These are phyloP conservation scores for Rhododendron mucronatum DNA, from an alignment of 148 eudicot species.

Conservation along the genomic window DNA sequence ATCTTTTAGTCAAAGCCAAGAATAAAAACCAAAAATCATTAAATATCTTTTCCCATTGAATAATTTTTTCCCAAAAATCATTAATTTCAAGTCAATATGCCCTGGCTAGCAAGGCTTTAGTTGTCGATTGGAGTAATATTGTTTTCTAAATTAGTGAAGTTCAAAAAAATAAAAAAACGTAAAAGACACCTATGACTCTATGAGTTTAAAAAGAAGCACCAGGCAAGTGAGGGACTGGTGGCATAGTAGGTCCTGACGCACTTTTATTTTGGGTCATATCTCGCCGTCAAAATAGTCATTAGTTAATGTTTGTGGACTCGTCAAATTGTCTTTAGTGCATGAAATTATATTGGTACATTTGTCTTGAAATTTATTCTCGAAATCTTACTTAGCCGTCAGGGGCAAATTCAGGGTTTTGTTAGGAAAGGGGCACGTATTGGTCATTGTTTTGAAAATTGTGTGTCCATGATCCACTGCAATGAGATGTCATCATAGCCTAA, in stretches of 20 bases:
- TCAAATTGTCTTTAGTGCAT: background rate
- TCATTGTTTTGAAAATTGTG: too few species aligned
- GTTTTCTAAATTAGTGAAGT: too few species aligned
- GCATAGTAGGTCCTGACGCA: too few species aligned
- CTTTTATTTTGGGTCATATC: too few species aligned
- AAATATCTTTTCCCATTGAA: too few species aligned
- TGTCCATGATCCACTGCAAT: too few species aligned
- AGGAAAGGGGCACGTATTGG: too few species aligned
- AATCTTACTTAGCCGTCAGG: background rate
- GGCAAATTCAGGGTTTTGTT: background rate
- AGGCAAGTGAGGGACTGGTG: background rate
- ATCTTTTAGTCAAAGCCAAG: conserved; percentile 11
- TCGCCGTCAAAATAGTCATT: too few species aligned
- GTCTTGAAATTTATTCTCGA: background rate
- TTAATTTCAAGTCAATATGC: background rate
- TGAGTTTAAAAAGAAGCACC: background rate
- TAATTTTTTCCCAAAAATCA: background rate
- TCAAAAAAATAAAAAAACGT: background rate
- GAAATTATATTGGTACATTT: background rate
- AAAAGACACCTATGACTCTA: too few species aligned
- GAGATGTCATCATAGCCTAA: too few species aligned
- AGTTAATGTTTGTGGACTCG: background rate
- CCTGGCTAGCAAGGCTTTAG: background rate
- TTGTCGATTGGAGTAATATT: background rate
- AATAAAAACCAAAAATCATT: background rate